Base-by-base conservation (phyloP, 345 rosid genomes). In the Punica granatum region DNA sequence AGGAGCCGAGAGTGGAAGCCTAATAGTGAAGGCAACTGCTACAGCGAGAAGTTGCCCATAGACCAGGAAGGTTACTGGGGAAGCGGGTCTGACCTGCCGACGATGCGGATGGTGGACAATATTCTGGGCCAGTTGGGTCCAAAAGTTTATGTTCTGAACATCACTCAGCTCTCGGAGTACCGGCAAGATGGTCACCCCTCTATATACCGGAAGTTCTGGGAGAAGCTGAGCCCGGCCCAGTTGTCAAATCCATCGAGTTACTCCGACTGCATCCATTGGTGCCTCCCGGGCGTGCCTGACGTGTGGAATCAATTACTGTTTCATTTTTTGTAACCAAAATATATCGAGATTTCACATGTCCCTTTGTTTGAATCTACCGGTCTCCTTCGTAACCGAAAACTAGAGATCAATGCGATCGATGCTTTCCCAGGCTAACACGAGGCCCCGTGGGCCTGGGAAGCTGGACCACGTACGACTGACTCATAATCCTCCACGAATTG, bases 191-290 rank as follows among this genome's bases (percentile, higher is more conserved):
- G 92, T 3, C 99, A 94, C 76, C 96, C 97, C 3, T 89, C 99
- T 0, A 84, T 94, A 30, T 89, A 94, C 79, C 75, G 98, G 60
- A 94, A 94, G 82, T 91, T 94, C 74, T 91, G 96, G 96, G 99
- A 94, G 83, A 77, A 91, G 37, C 60, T 89, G 60, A 86, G 76
- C 67, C 72, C 89, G 3, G 75, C 81, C 58, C 87, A 86, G 67
- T 70, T 88, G 68, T 69, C 85, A 2, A 86, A 89, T 12, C 99
- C 99, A 1, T 41, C 83, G 0, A 73, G 80, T 54, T 91, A 86
- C 81, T 91, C 99, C 2, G 99, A 93, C 70, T 93, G 99, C 82
- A 90, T 78, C 63, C 99, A 93, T 35, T 89, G 97, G 97, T 91
- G 98, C 82, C 82, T 94, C 54, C 98, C 97, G 6, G 98, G 98